A percentile compares a stretch with the other conserved stretches of the same genome.
Conservation (phyloP, 2,329 filamentous ascomycete genomes). For the Rhynchosporium graminicola region DNA sequence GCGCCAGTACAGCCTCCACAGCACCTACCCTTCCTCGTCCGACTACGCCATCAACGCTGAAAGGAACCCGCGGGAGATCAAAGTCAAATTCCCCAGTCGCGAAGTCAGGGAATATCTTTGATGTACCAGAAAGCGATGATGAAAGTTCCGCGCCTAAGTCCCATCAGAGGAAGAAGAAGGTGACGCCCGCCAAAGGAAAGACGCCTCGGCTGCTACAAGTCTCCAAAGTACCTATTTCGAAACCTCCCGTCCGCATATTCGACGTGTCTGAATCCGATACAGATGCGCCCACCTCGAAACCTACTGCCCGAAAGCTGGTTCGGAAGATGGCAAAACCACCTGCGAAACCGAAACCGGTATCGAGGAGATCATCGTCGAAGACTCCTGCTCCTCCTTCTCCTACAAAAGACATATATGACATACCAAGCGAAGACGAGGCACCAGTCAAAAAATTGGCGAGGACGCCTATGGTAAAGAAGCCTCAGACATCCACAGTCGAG, state of each 20-base stretch:
- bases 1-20: constrained; percentile 13
- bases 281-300: constrained; percentile 9
- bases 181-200: constrained; percentile 8
- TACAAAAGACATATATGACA: constrained; percentile 18
- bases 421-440: constrained; percentile 17
- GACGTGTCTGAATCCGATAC: constrained; percentile 17
- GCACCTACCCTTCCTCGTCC: constrained; percentile 6
- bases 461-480: background rate
- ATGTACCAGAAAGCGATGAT: constrained; percentile 34
- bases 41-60: constrained; percentile 22
- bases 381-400: constrained; percentile 19
- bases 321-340: constrained; percentile 5
- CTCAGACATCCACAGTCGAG: background rate
- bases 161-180: background rate
- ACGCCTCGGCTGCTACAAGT: background rate
- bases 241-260: constrained; percentile 14
- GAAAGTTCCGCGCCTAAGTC: constrained; percentile 20
- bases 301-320: background rate
- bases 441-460: constrained; percentile 2
- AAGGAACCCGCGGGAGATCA: constrained; percentile 11
- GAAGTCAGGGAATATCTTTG: constrained; percentile 17
- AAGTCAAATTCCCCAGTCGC: constrained; percentile 17
- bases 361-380: constrained; percentile 15
- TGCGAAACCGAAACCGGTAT: constrained; percentile 14
- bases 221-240: background rate